Evolutionary conservation across 2,329 filamentous ascomycete species (phyloP), one percentile per base, ranked within the genome.

Genomic region (Cladosporium oxysporum): DNA sequence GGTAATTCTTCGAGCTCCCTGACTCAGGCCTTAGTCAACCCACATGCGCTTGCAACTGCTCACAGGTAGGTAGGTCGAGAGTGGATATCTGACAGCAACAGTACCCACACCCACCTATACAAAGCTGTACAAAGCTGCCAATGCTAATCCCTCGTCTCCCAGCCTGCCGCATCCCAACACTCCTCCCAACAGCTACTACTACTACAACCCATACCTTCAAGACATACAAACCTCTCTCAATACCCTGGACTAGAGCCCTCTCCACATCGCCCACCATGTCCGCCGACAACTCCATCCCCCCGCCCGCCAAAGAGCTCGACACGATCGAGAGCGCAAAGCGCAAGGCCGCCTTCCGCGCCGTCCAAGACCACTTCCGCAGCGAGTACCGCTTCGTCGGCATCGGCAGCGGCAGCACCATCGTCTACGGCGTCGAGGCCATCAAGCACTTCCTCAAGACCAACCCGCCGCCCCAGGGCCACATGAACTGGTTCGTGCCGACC

Each of bases 401-500:
- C 78, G 91, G 91, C 69, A 92, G 90, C 66, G 91, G 91, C 67
- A 91, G 89, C 72, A 92, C 90, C 23, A 92, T 95, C 69, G 87
- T 93, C 73, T 93, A 94, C 78, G 91, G 94, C 58, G 91, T 95
- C 67, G 90, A 93, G 71, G 91, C 91, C 65, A 94, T 96, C 79
- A 81, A 82, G 68, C 84, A 84, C 44, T 84, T 83, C 63, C 85
- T 89, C 62, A 85, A 62, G 41, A 68, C 68, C 35, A 67, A 71
- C 53, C 69, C 75, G 59, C 76, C 76, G 10, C 71, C 74, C 2
- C 82, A 86, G 65, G 87, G 85, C 58, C 78, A 81, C 37, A 76
- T 81, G 70, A 96, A 97, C 83, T 88, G 87, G 75, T 99, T 97
- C 79, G 86, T 97, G 33, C 94, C 95, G 7, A 99, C 95, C 0